A percentile compares a stretch with the other conserved stretches of the same genome.
Conservation (phyloP, 768 basidiomycete genomes). For the Austroboletus festivus region DNA sequence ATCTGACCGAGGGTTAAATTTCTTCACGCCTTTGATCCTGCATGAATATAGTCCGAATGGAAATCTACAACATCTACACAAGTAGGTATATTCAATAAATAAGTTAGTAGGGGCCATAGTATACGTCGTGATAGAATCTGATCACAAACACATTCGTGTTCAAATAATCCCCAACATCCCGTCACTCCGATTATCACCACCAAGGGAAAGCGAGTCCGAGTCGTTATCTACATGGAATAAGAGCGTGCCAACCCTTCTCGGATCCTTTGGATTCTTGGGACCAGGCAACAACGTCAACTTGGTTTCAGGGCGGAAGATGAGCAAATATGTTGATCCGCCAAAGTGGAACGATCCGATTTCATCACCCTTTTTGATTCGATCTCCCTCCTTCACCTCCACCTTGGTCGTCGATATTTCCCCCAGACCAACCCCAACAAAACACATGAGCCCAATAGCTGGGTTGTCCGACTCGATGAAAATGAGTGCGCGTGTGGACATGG, state of each 20-base stretch:
- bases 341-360: slow-evolving; percentile 64
- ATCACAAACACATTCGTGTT: too few relatives aligned
- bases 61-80: too few relatives aligned
- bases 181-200: too few relatives aligned
- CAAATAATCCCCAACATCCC: too few relatives aligned
- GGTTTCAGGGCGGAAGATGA: slow-evolving; percentile 41
- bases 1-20: too few relatives aligned
- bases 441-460: slow-evolving; percentile 48
- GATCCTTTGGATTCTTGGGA: background rate
- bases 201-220: too few relatives aligned
- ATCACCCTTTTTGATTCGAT: slow-evolving; percentile 50
- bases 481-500: slow-evolving; percentile 50
- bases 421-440: slow-evolving; percentile 61
- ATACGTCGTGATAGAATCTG: too few relatives aligned
- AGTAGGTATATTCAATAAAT: too few relatives aligned
- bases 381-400: slow-evolving; percentile 43
- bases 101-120: too few relatives aligned
- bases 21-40: too few relatives aligned
- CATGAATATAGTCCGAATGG: too few relatives aligned
- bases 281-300: slow-evolving; percentile 18
- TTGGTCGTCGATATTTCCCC: slow-evolving; percentile 62
- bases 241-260: slow-evolving; percentile 17
- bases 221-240: slow-evolving; percentile 13
- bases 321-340: slow-evolving; percentile 51
- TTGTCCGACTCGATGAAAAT: slow-evolving; percentile 47